These are phyloP conservation scores for Silene coronaria DNA, from an alignment of 179 eudicot species.

Conservation along the genomic window DNA sequence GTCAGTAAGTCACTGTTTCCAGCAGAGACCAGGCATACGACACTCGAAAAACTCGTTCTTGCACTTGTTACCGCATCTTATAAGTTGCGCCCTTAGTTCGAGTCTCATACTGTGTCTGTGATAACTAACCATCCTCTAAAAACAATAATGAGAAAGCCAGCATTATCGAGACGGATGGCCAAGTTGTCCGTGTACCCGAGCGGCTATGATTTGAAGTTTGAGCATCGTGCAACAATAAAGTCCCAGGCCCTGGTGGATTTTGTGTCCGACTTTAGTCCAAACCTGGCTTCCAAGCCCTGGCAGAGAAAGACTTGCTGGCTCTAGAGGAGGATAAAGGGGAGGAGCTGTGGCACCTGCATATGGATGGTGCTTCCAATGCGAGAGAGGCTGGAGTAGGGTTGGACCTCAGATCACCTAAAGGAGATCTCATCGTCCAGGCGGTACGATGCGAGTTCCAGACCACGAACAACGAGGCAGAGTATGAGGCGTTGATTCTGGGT, in stretches of 20 bases:
- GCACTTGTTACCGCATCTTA: neutral
- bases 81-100: neutral
- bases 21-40: neutral
- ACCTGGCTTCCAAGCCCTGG: neutral
- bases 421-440: too few relatives aligned
- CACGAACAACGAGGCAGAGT: neutral
- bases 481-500: too few relatives aligned
- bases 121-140: neutral
- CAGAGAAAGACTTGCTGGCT: neutral
- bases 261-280: neutral
- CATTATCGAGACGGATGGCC: neutral
- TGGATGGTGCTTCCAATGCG: too few relatives aligned
- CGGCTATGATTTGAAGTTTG: neutral
- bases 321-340: too few relatives aligned
- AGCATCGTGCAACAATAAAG: neutral
- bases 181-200: neutral
- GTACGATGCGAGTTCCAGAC: neutral
- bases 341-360: too few relatives aligned
- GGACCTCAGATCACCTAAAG: too few relatives aligned
- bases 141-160: neutral
- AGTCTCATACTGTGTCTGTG: neutral
- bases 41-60: neutral
- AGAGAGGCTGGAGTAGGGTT: too few relatives aligned
- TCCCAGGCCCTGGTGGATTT: neutral
- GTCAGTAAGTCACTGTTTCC: neutral